Conservation (phyloP, 73 alveolate species). For the Uronychia setigera region DNA sequence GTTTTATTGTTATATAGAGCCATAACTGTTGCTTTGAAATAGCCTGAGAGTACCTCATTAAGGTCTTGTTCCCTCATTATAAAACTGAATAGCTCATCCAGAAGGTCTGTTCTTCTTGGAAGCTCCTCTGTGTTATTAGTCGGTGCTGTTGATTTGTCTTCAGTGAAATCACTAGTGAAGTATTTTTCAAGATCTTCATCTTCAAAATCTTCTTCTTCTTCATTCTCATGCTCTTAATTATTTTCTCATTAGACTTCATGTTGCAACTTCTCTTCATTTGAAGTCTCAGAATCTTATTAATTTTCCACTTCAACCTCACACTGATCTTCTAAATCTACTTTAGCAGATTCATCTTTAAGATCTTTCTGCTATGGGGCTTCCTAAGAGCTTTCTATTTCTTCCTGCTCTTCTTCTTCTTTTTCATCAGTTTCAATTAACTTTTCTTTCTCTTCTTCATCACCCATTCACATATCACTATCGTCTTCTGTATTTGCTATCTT, state of each 20-base stretch:
- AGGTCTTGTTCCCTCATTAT: background rate
- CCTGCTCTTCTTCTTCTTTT: background rate
- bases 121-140: background rate
- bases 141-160: background rate
- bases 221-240: no score
- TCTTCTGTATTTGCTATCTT: no score
- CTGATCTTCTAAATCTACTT: background rate
- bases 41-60: background rate
- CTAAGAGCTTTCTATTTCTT: background rate
- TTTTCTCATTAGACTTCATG: no score
- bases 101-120: background rate
- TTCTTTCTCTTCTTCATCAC: background rate
- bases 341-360: background rate
- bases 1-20: background rate
- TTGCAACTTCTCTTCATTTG: background rate
- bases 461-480: background rate
- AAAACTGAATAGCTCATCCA: background rate
- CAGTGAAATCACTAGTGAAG: background rate
- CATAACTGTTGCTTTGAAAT: background rate
- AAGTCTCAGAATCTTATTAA: background rate
- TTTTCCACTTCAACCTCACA: background rate
- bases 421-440: background rate
- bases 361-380: background rate
- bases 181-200: background rate
- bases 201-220: constrained; percentile 1